Evolutionary conservation across 1,139 yeast genomes (phyloP).

Genomic region (Saccharomyces hybrid): DNA sequence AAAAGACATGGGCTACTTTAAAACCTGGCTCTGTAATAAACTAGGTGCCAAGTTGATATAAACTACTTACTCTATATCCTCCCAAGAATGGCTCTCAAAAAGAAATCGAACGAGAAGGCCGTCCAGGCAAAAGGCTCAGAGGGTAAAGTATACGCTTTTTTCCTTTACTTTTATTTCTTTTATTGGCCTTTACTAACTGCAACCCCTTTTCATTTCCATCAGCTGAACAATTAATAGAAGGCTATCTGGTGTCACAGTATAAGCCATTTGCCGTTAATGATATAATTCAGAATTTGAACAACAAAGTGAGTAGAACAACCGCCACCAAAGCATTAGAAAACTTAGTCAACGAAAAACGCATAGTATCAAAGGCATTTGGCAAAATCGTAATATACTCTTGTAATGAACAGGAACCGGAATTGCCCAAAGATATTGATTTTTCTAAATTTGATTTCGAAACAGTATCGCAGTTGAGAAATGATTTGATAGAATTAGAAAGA

Average conservation of each 20-base stretch:
- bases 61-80: too few species aligned
- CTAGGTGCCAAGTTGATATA: too few species aligned
- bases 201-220: neutral
- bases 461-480: conserved; percentile 17
- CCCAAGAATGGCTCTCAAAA: neutral
- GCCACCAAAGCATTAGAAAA: conserved; percentile 30
- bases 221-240: conserved; percentile 11
- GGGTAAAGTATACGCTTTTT: neutral
- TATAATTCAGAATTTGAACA: conserved; percentile 34
- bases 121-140: neutral
- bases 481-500: conserved; percentile 15
- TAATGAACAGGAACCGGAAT: conserved; percentile 20
- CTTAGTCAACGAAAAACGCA: conserved; percentile 25
- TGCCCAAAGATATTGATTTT: conserved; percentile 9
- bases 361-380: conserved; percentile 34
- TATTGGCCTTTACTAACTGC: neutral
- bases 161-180: neutral
- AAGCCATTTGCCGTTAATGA: conserved; percentile 37
- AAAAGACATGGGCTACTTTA: too few species aligned
- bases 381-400: conserved; percentile 34
- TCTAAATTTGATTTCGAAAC: conserved; percentile 14
- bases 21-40: too few species aligned
- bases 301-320: conserved; percentile 28
- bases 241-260: conserved; percentile 34
- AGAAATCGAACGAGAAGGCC: neutral